A percentile compares a stretch with the other conserved stretches of the same genome.
Conservation (phyloP, 139 green algal species). For the Pycnococcus provasolii region DNA sequence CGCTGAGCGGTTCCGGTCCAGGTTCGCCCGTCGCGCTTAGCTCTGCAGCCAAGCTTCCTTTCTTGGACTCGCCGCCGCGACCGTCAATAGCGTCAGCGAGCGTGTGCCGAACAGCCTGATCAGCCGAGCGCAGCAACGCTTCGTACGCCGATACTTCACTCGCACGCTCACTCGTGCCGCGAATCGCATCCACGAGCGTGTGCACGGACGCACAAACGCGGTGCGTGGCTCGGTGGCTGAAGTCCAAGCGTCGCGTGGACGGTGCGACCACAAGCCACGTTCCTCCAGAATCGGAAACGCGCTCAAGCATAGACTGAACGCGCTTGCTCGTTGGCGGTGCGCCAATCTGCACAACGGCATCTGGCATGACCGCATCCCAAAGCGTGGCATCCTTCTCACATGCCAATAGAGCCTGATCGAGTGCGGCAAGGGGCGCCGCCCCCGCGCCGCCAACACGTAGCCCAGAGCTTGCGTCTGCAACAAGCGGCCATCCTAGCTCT, state of each 20-base stretch:
- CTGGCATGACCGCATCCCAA: conserved; percentile 15
- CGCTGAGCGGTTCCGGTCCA: conserved; percentile 12
- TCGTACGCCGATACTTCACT: not conserved
- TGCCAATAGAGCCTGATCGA: too few relatives aligned
- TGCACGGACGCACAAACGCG: conserved; percentile 1
- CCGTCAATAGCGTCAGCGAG: too few relatives aligned
- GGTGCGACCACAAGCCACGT: too few relatives aligned
- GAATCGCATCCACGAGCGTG: conserved; percentile 34
- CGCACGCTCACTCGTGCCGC: not conserved
- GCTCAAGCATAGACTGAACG: conserved; percentile 66
- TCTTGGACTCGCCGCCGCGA: too few relatives aligned
- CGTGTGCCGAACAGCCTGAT: too few relatives aligned
- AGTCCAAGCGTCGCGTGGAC: too few relatives aligned
- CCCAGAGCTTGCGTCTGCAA: conserved; percentile 49
- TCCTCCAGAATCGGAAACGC: not conserved
- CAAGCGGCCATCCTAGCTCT: conserved; percentile 69
- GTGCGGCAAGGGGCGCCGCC: too few relatives aligned
- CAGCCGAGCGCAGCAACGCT: not conserved
- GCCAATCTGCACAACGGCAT: conserved; percentile 40
- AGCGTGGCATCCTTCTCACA: not conserved
- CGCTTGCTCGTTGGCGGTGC: conserved; percentile 75
- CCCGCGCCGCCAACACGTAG: conserved; percentile 31
- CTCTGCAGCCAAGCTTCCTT: too few relatives aligned
- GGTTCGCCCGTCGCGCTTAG: too few relatives aligned
- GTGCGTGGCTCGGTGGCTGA: conserved; percentile 19